Evolutionary conservation across 2,329 filamentous ascomycete genomes (phyloP).

Genomic region (Mariannaea sp.): DNA sequence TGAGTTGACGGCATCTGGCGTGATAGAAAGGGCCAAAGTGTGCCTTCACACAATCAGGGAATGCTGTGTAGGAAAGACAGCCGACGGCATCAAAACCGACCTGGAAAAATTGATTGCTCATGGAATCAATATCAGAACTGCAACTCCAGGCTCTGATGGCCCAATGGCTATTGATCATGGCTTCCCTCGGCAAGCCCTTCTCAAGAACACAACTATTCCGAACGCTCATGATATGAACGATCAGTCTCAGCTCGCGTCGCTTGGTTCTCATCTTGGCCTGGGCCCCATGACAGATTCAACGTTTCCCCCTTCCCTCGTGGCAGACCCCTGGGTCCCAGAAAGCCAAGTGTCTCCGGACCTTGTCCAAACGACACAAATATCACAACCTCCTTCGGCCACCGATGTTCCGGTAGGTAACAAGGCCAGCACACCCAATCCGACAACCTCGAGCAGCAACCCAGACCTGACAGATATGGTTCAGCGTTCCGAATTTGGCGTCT

Average conservation of each 20-base stretch:
- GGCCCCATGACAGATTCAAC: slow-evolving; percentile 39
- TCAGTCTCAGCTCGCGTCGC: slow-evolving; percentile 24
- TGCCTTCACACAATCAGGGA: slow-evolving; percentile 57
- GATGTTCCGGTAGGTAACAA: slow-evolving; percentile 26
- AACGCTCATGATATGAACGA: slow-evolving; percentile 38
- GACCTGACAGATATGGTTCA: slow-evolving; percentile 28
- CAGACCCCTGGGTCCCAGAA: slow-evolving; percentile 39
- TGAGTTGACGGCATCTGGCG: slow-evolving; percentile 50
- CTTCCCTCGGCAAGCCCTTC: slow-evolving; percentile 30
- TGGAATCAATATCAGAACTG: slow-evolving; percentile 43
- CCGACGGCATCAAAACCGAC: slow-evolving; percentile 52
- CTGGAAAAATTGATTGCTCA: slow-evolving; percentile 57
- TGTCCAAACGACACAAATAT: slow-evolving; percentile 21
- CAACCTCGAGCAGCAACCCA: slow-evolving; percentile 9
- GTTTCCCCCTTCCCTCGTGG: slow-evolving; percentile 39
- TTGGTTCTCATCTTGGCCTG: slow-evolving; percentile 24
- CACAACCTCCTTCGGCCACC: background rate
- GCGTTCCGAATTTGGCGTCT: slow-evolving; percentile 40
- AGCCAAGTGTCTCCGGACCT: slow-evolving; percentile 36
- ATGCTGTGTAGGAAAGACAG: slow-evolving; percentile 57
- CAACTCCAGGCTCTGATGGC: slow-evolving; percentile 28
- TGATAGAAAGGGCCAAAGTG: slow-evolving; percentile 55
- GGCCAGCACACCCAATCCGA: slow-evolving; percentile 11
- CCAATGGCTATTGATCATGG: slow-evolving; percentile 30
- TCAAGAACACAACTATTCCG: slow-evolving; percentile 35